Conservation (phyloP, 2,329 filamentous ascomycete genomes). For the Rhynchosporium graminicola region DNA sequence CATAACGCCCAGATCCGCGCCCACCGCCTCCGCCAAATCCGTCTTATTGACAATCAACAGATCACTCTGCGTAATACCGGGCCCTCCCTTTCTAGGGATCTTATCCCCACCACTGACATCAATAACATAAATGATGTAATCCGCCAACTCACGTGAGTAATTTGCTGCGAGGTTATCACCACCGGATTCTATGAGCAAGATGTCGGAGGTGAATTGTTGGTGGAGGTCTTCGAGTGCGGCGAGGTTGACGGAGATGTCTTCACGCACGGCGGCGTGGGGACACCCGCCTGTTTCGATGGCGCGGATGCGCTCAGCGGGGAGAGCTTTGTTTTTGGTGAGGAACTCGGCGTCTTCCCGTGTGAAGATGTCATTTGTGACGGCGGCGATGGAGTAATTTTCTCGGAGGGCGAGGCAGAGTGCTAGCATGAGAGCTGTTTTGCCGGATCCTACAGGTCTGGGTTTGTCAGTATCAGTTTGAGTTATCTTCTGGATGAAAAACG, state of each 20-base stretch:
- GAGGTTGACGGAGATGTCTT: conserved; percentile 94
- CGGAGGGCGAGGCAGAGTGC: conserved; percentile 85
- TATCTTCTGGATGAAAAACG: neutral
- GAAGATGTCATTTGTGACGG: conserved; percentile 99
- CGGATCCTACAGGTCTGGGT: conserved; percentile 87
- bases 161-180: conserved; percentile 97
- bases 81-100: conserved; percentile 92
- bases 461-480: conserved; percentile 19
- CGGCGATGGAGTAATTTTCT: conserved; percentile 80
- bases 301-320: conserved; percentile 80
- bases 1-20: conserved; percentile 91
- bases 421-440: conserved; percentile 97
- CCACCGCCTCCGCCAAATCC: conserved; percentile 85
- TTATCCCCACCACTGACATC: conserved; percentile 97
- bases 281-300: conserved; percentile 98
- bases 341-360: conserved; percentile 98
- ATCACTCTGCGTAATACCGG: conserved; percentile 95
- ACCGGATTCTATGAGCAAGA: conserved; percentile 92
- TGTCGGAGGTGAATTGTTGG: conserved; percentile 72
- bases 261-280: conserved; percentile 93
- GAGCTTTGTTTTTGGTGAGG: conserved; percentile 80
- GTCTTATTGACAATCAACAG: conserved; percentile 96
- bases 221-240: conserved; percentile 90
- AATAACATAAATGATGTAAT: conserved; percentile 98
- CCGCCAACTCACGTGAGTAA: conserved; percentile 90